Base-by-base conservation (phyloP, 805 yeast species). In the Ogataea neopini region DNA sequence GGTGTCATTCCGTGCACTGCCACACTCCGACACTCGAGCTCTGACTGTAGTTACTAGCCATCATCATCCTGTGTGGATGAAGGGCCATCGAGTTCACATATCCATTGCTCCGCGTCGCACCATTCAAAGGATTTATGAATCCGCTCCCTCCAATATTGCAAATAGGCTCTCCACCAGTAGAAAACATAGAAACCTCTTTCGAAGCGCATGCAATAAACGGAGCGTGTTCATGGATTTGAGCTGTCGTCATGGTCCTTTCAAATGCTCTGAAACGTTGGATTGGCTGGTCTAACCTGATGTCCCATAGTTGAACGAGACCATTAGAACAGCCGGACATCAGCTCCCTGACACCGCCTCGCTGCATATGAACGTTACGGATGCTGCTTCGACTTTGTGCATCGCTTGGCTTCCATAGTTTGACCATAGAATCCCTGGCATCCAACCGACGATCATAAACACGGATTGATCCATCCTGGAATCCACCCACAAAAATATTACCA, bases 11-110 rank as follows among this genome's bases (percentile, higher is more conserved):
- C 23, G 65, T 60, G 55, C 84, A 80, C 40, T 73, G 72, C 58
- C 83, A 85, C 22, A 89, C 69, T 54, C 79, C 78, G 36, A 90
- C 81, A 54, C 76, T 79, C 1, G 89, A 75, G 61, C 86, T 94
- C 60, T 88, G 95, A 44, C 83, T 77, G 62, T 86, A 86, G 57
- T 85, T 84, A 1, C 89, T 87, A 1, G 97, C 97, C 62, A 94
- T 61, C 79, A 88, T 80, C 96, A 94, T 88, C 53, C 92, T 74
- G 63, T 94, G 99, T 2, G 99, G 99, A 64, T 94, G 99, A 60
- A 94, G 80, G 0, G 84, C 73, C 53, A 89, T 63, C 2, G 83
- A 73, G 2, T 89, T 81, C 36, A 91, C 73, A 54, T 84, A 86
- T 46, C 68, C 69, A 19, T 75, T 70, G 4, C 74, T 73, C 50